Percentiles rank a stretch among this genome's conserved stretches.
phyloP scores from a whole-genome alignment of 139 green algal species.

The Asterochloris erici region DNA sequence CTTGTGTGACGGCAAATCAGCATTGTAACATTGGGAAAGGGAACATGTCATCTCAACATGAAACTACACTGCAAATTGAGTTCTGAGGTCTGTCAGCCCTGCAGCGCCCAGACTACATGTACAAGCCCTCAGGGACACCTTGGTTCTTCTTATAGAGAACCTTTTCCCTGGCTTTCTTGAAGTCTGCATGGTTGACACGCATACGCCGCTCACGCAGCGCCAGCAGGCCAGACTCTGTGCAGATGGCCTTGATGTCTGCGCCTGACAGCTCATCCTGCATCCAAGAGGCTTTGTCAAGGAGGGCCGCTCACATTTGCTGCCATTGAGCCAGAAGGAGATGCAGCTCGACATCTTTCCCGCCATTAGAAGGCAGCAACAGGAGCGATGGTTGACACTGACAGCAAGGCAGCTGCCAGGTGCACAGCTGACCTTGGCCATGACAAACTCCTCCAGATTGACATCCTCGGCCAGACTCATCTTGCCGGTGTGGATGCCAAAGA shows the following conservation, averaged over 20 bases:
- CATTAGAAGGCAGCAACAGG: not conserved
- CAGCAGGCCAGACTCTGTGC: slow-evolving; percentile 97
- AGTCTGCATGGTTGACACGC: slow-evolving; percentile 85
- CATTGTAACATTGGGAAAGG: too few species aligned
- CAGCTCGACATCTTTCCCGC: not conserved
- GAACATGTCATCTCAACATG: too few species aligned
- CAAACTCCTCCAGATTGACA: slow-evolving; percentile 99
- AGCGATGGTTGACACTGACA: not conserved
- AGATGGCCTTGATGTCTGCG: slow-evolving; percentile 98
- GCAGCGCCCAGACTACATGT: slow-evolving; percentile 67
- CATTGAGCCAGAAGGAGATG: not conserved
- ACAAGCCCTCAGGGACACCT: slow-evolving; percentile 94
- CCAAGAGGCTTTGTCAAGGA: not conserved
- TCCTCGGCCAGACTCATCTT: slow-evolving; percentile 93
- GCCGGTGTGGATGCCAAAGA: slow-evolving; percentile 91
- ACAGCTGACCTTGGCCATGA: slow-evolving; percentile 50
- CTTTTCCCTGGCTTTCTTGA: slow-evolving; percentile 73
- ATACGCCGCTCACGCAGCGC: slow-evolving; percentile 95
- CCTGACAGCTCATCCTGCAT: slow-evolving; percentile 92
- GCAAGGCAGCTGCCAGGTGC: not conserved
- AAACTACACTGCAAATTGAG: too few species aligned
- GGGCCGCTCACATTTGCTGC: too few species aligned
- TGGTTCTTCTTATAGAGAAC: slow-evolving; percentile 99
- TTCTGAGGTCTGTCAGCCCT: too few species aligned
- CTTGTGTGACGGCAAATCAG: too few species aligned